Percentiles rank a stretch among this genome's conserved stretches.
These are phyloP conservation scores for Dothideomycetes sp. DNA, from an alignment of 2,329 filamentous ascomycete species.

Conservation along the genomic window DNA sequence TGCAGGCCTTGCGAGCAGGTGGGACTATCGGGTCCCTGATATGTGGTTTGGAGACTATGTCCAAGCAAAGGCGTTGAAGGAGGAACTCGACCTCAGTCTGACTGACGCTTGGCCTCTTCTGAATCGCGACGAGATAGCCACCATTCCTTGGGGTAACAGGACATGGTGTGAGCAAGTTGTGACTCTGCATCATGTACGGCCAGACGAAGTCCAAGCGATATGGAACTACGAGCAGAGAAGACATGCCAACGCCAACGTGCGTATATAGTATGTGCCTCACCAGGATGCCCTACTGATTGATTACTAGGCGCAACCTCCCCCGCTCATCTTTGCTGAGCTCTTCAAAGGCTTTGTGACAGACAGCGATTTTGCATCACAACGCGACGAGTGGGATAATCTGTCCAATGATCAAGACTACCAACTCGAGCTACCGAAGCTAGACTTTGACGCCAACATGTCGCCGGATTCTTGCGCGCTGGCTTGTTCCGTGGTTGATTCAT, in stretches of 20 bases:
- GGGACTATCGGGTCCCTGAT: conserved; percentile 13
- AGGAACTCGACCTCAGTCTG: conserved; percentile 14
- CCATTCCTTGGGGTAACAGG: conserved; percentile 10
- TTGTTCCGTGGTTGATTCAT: conserved; percentile 6
- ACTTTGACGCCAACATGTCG: conserved; percentile 9
- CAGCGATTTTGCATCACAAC: conserved; percentile 4
- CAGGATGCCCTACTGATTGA: too few species aligned
- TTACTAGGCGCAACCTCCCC: too few species aligned
- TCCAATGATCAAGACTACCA: conserved; percentile 8
- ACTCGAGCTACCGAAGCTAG: conserved; percentile 8
- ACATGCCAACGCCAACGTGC: conserved; percentile 7
- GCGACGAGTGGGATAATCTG: conserved; percentile 13
- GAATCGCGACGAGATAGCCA: conserved; percentile 12
- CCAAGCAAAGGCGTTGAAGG: conserved; percentile 14
- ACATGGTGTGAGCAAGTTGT: conserved; percentile 18
- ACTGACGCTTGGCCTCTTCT: conserved; percentile 14
- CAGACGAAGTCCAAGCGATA: conserved; percentile 10
- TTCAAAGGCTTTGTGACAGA: conserved; percentile 11
- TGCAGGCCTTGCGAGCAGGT: conserved; percentile 11
- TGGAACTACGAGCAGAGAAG: conserved; percentile 12
- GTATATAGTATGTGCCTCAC: too few species aligned
- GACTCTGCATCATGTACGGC: conserved; percentile 15
- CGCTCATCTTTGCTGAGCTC: conserved; percentile 2
- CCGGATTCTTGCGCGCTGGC: conserved; percentile 8
- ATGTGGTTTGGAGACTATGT: conserved; percentile 17